A percentile compares a stretch with the other conserved stretches of the same genome.
Evolutionary conservation across 2,329 filamentous ascomycete species (phyloP).

Genomic region (Stemphylium vesicarium): DNA sequence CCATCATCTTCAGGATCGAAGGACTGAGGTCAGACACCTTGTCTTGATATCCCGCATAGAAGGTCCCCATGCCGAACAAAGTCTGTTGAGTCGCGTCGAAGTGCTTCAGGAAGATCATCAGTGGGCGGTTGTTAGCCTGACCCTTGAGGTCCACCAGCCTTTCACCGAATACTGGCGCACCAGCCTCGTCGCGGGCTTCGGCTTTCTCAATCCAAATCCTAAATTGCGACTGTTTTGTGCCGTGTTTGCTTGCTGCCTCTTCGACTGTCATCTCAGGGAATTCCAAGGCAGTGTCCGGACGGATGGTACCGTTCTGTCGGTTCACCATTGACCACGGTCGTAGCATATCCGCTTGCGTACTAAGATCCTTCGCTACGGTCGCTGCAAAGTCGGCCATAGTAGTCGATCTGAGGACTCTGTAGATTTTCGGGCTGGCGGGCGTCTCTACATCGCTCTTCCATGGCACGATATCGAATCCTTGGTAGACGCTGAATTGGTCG

Average conservation of each 20-base stretch:
- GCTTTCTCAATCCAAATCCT: slow-evolving; percentile 81
- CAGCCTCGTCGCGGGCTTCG: slow-evolving; percentile 73
- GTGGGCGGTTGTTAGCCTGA: slow-evolving; percentile 61
- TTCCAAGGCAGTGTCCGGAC: slow-evolving; percentile 85
- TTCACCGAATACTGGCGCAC: slow-evolving; percentile 74
- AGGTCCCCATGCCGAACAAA: slow-evolving; percentile 77
- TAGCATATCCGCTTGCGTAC: slow-evolving; percentile 70
- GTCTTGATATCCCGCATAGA: slow-evolving; percentile 86
- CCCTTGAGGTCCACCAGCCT: slow-evolving; percentile 63
- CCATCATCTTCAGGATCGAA: slow-evolving; percentile 80
- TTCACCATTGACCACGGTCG: slow-evolving; percentile 98
- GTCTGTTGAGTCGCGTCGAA: slow-evolving; percentile 82
- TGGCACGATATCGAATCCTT: slow-evolving; percentile 78
- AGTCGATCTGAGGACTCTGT: slow-evolving; percentile 76
- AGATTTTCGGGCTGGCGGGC: slow-evolving; percentile 71
- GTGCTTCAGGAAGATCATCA: slow-evolving; percentile 90
- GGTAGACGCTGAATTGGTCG: slow-evolving; percentile 78
- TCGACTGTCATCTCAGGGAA: slow-evolving; percentile 71
- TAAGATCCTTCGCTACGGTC: slow-evolving; percentile 73
- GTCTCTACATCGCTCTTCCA: slow-evolving; percentile 63
- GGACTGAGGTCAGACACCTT: slow-evolving; percentile 85
- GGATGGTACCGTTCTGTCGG: slow-evolving; percentile 93
- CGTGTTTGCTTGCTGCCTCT: slow-evolving; percentile 73
- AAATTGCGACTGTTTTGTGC: slow-evolving; percentile 70
- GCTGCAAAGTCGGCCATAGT: slow-evolving; percentile 77